A percentile compares a stretch with the other conserved stretches of the same genome.
These are phyloP conservation scores for Pulveroboletus sp. DNA, from an alignment of 768 basidiomycete genomes.

Conservation along the genomic window DNA sequence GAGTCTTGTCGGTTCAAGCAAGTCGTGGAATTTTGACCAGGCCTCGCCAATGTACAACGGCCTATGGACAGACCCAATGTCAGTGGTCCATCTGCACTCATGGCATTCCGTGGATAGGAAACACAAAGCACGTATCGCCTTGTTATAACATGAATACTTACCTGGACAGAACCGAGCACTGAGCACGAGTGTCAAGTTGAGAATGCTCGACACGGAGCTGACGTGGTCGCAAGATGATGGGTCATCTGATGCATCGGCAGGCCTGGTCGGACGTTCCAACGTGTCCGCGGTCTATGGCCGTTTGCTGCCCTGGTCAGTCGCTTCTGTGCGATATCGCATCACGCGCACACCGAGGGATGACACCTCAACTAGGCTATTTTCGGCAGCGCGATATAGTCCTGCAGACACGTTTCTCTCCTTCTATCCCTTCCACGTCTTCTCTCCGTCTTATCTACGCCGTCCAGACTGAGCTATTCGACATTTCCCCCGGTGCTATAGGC, in stretches of 20 bases:
- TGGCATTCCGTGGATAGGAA: neutral
- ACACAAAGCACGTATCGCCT: neutral
- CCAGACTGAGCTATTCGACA: neutral
- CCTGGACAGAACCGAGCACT: conserved; percentile 3
- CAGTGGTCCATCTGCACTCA: too few relatives aligned
- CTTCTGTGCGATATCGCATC: conserved; percentile 10
- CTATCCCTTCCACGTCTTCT: neutral
- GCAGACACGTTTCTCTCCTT: conserved; percentile 12
- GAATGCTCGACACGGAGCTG: neutral
- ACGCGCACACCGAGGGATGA: neutral
- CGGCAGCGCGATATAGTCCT: conserved; percentile 2
- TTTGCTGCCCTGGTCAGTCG: neutral
- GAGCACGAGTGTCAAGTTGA: neutral
- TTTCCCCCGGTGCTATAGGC: neutral
- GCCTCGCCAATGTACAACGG: too few relatives aligned
- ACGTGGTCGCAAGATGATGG: neutral
- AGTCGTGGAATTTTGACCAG: too few relatives aligned
- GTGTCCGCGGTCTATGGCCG: neutral
- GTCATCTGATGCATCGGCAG: neutral
- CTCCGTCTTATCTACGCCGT: conserved; percentile 5
- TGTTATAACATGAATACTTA: neutral
- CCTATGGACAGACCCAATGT: too few relatives aligned
- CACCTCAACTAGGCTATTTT: conserved; percentile 3
- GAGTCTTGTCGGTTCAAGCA: neutral
- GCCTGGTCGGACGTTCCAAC: neutral